phyloP scores from a whole-genome alignment of 2,329 filamentous ascomycete species.

The Alternaria novae-zelandiae region DNA sequence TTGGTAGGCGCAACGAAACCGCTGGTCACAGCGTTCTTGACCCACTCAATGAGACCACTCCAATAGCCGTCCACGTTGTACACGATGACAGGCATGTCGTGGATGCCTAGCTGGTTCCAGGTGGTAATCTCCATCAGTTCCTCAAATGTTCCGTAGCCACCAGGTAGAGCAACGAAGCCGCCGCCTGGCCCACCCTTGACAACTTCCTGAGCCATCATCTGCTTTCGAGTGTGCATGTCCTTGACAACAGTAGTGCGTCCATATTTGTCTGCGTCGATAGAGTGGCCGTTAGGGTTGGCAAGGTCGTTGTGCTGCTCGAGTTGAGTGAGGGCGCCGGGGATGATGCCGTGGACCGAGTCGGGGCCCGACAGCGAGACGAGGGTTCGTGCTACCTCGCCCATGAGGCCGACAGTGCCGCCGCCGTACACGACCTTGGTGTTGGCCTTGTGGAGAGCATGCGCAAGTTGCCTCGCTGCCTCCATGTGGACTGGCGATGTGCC shows the following conservation, averaged over 20 bases:
- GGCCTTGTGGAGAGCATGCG: constrained; percentile 72
- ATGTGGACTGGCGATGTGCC: constrained; percentile 78
- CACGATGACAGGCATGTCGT: constrained; percentile 74
- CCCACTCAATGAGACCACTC: constrained; percentile 84
- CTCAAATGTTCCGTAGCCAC: constrained; percentile 94
- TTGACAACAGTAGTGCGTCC: constrained; percentile 86
- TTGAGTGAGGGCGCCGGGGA: constrained; percentile 81
- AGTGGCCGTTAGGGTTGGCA: constrained; percentile 49
- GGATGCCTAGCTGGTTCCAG: constrained; percentile 97
- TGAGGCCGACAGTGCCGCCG: constrained; percentile 90
- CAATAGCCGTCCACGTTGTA: constrained; percentile 92
- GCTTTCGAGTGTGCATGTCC: constrained; percentile 97
- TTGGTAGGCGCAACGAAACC: constrained; percentile 79
- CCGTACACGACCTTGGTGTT: constrained; percentile 90
- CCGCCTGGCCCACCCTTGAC: constrained; percentile 79
- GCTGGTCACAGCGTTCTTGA: constrained; percentile 73
- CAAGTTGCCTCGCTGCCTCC: constrained; percentile 78
- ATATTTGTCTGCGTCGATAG: constrained; percentile 69
- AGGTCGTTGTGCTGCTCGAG: constrained; percentile 72
- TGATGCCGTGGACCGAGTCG: constrained; percentile 86
- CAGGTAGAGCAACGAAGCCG: constrained; percentile 87
- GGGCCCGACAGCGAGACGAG: constrained; percentile 85
- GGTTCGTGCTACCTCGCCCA: constrained; percentile 91
- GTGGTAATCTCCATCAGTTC: constrained; percentile 91
- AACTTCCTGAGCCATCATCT: constrained; percentile 89